Evolutionary conservation across 2,329 filamentous ascomycete species (phyloP), one percentile per base, ranked within the genome.

Genomic region (Alternaria panax): DNA sequence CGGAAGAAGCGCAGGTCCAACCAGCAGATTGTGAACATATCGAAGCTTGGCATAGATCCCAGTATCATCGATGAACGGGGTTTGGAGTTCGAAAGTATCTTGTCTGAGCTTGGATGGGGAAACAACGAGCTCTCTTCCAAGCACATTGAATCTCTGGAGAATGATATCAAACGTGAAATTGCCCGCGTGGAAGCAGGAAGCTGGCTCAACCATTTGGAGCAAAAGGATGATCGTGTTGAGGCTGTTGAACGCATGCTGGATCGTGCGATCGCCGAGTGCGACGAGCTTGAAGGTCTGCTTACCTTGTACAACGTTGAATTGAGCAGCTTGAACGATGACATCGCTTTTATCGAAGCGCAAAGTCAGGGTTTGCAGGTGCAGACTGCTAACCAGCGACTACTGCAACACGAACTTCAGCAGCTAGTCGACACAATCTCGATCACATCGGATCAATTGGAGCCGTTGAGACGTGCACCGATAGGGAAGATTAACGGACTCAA

Each of bases 341-440:
- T 99, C 69, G 90, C 93, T 4, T 98, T 96, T 75, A 98, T 99
- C 65, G 95, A 99, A 80, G 93, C 95, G 2, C 95, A 99, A 78
- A 93, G 92, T 7, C 94, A 99, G 80, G 95, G 95, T 82, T 82
- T 99, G 46, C 95, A 99, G 73, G 94, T 99, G 7, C 95, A 98
- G 79, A 94, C 94, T 20, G 92, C 95, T 40, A 99, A 99, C 71
- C 95, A 99, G 76, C 97, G 97, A 77, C 85, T 97, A 27, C 85
- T 99, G 46, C 92, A 94, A 77, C 92, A 90, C 63, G 95, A 99
- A 77, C 85, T 99, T 2, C 89, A 96, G 75, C 91, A 90, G 32
- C 83, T 98, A n/a, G 85, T 99, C 24, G 89, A 93, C 67, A 97
- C 92, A 0, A 93, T 96, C 55, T 93, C 93, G 11, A 96, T 98